These are phyloP conservation scores for Chlorella sorokiniana DNA, from an alignment of 139 green algal genomes.

Conservation along the genomic window DNA sequence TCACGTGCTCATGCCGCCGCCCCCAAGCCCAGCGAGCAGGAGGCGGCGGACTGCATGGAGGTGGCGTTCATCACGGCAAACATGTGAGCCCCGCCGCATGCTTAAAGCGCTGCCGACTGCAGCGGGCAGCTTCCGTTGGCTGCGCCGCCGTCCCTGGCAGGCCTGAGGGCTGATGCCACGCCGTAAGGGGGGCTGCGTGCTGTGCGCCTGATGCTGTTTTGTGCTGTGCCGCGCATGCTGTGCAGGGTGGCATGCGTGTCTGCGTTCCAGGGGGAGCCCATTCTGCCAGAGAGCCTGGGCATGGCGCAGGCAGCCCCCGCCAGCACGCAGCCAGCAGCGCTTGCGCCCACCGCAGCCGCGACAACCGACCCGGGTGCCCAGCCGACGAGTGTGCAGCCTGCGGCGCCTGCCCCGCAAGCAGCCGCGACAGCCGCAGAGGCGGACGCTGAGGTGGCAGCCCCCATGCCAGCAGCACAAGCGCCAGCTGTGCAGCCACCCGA, in stretches of 20 bases:
- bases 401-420: not conserved
- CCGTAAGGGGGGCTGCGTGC: not conserved
- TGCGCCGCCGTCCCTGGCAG: too few relatives aligned
- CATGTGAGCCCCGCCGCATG: slow-evolving; percentile 1
- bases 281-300: slow-evolving; percentile 25
- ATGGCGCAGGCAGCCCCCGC: not conserved
- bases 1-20: slow-evolving; percentile 33
- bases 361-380: not conserved
- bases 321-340: not conserved
- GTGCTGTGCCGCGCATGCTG: not conserved
- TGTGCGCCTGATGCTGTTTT: not conserved
- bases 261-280: not conserved
- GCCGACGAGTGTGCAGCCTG: not conserved
- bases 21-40: not conserved
- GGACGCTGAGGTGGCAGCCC: too few relatives aligned
- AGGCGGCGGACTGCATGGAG: not conserved
- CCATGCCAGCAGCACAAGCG: not conserved
- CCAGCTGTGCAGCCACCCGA: not conserved
- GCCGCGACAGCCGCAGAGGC: slow-evolving; percentile 5
- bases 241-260: slow-evolving; percentile 12
- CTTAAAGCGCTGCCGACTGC: not conserved
- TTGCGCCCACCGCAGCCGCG: not conserved
- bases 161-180: not conserved
- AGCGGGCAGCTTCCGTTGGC: not conserved
- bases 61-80: slow-evolving; percentile 19